phyloP scores from a whole-genome alignment of 2,329 filamentous ascomycete species.

The Eutypa lata region DNA sequence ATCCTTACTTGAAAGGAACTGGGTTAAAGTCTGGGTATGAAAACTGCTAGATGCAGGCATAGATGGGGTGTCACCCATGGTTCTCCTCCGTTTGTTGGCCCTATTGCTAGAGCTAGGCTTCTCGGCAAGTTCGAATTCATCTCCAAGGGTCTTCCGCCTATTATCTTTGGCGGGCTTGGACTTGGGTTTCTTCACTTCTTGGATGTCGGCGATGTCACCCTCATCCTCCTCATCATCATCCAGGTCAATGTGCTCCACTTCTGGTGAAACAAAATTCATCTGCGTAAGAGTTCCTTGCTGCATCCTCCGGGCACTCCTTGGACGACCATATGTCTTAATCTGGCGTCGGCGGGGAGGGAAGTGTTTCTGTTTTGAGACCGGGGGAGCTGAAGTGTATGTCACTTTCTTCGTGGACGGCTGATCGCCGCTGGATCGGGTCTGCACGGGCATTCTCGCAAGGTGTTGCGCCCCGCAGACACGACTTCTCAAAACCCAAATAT shows the following conservation, averaged over 20 bases:
- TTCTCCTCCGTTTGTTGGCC: conserved; percentile 27
- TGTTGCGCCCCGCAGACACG: not conserved
- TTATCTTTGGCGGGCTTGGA: conserved; percentile 6
- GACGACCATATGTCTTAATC: conserved; percentile 23
- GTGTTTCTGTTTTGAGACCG: conserved; percentile 21
- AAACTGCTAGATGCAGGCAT: conserved; percentile 23
- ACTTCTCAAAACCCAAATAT: not conserved
- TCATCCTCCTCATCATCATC: conserved; percentile 17
- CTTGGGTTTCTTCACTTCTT: conserved; percentile 7
- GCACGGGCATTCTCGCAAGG: conserved; percentile 18
- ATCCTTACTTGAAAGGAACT: conserved; percentile 17
- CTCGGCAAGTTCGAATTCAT: conserved; percentile 16
- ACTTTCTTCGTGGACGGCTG: conserved; percentile 6
- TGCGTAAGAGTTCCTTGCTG: conserved; percentile 28
- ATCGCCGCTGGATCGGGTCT: conserved; percentile 19
- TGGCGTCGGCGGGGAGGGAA: conserved; percentile 22
- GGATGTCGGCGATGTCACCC: conserved; percentile 4
- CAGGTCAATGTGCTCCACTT: conserved; percentile 11
- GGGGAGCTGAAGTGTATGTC: conserved; percentile 20
- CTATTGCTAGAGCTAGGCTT: conserved; percentile 19
- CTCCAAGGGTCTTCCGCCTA: conserved; percentile 27
- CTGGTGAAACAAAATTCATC: conserved; percentile 24
- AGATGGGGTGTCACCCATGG: conserved; percentile 23
- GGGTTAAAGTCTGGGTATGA: conserved; percentile 30
- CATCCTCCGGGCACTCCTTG: conserved; percentile 9